phyloP scores from a whole-genome alignment of 2,329 filamentous ascomycete species.

The Stagonosporopsis cucurbitacearum region DNA sequence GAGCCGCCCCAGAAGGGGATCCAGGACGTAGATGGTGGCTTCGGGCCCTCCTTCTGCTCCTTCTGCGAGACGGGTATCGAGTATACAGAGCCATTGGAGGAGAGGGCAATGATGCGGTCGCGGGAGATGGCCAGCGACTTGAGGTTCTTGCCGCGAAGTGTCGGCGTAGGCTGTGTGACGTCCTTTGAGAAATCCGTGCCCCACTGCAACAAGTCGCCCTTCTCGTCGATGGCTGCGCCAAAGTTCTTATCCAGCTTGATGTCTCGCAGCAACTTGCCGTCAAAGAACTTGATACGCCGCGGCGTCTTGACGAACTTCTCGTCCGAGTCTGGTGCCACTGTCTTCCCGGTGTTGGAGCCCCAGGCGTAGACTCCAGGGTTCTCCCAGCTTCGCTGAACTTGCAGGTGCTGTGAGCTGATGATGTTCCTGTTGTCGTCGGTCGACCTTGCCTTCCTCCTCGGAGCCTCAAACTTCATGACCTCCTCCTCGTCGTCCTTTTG shows the following conservation, averaged over 20 bases:
- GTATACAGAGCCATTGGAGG: slow-evolving; percentile 78
- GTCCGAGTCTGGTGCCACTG: slow-evolving; percentile 83
- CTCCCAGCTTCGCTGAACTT: slow-evolving; percentile 81
- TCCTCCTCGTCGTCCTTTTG: slow-evolving; percentile 55
- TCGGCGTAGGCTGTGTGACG: slow-evolving; percentile 68
- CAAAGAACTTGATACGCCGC: slow-evolving; percentile 78
- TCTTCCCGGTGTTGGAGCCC: slow-evolving; percentile 84
- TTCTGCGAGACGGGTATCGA: slow-evolving; percentile 78
- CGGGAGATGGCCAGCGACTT: slow-evolving; percentile 76
- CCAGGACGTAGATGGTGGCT: slow-evolving; percentile 72
- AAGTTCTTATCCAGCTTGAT: slow-evolving; percentile 83
- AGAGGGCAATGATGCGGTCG: slow-evolving; percentile 83
- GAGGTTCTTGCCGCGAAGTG: slow-evolving; percentile 82
- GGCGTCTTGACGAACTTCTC: slow-evolving; percentile 82
- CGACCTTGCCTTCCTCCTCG: slow-evolving; percentile 61
- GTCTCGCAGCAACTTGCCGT: slow-evolving; percentile 82
- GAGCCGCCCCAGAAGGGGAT: slow-evolving; percentile 73
- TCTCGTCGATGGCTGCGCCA: slow-evolving; percentile 85
- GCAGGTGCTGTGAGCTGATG: slow-evolving; percentile 84
- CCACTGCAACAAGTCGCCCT: slow-evolving; percentile 92
- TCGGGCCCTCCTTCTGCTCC: slow-evolving; percentile 72
- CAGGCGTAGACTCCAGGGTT: slow-evolving; percentile 91
- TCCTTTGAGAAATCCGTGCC: slow-evolving; percentile 75
- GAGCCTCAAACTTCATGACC: slow-evolving; percentile 72
- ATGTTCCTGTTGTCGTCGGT: slow-evolving; percentile 77